Evolutionary conservation across 2,329 filamentous ascomycete genomes (phyloP).

Genomic region (Colletotrichum somersetense): DNA sequence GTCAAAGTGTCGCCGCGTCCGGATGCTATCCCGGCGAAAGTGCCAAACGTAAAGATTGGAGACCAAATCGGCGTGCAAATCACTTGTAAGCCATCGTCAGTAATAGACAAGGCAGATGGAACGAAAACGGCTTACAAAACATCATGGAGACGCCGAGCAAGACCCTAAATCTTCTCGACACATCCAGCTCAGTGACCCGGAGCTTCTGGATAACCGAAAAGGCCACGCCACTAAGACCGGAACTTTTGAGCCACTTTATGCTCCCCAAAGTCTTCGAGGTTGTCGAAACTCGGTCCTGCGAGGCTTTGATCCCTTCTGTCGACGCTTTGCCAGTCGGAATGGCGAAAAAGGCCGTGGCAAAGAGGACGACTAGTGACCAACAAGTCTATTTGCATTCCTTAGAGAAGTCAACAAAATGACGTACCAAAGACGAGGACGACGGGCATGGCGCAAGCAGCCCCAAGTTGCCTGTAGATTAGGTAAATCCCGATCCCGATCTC

Average conservation of each 20-base stretch:
- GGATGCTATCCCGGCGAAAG: conserved; percentile 41
- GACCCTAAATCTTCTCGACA: conserved; percentile 44
- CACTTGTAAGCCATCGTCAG: conserved; percentile 22
- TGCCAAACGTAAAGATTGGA: conserved; percentile 44
- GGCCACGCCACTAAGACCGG: conserved; percentile 58
- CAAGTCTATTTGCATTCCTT: conserved; percentile 41
- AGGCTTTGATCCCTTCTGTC: conserved; percentile 62
- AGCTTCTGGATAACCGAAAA: conserved; percentile 44
- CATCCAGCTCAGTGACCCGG: conserved; percentile 43
- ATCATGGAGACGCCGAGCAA: conserved; percentile 42
- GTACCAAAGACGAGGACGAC: conserved; percentile 60
- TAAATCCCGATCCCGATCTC: conserved; percentile 48
- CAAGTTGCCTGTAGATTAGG: conserved; percentile 51
- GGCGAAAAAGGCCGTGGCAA: conserved; percentile 49
- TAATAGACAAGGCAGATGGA: background rate
- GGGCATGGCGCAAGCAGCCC: conserved; percentile 57
- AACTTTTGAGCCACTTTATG: conserved; percentile 65
- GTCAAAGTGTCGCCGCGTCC: conserved; percentile 20
- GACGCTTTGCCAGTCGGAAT: conserved; percentile 49
- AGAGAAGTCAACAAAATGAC: background rate
- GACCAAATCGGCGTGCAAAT: conserved; percentile 43
- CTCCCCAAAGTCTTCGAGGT: conserved; percentile 61
- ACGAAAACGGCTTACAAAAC: conserved; percentile 30
- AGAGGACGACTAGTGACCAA: conserved; percentile 46
- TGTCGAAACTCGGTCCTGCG: conserved; percentile 61